Evolutionary conservation across 495 filamentous ascomycete genomes (phyloP).

Genomic region (Xylaria bambusicola): DNA sequence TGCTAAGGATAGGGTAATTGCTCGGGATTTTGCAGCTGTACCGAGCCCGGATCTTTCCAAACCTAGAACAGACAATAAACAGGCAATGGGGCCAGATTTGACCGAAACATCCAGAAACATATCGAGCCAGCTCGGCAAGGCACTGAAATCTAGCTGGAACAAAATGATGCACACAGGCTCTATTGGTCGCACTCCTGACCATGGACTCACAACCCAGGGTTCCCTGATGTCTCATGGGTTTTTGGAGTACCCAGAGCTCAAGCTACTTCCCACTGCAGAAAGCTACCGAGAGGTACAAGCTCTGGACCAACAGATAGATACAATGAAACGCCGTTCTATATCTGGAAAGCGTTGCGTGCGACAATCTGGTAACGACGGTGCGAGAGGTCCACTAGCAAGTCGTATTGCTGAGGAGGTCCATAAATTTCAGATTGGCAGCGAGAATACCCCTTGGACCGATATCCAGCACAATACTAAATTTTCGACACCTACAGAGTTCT

Average conservation of each 20-base stretch:
- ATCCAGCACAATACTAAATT: not conserved
- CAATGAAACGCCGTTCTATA: conserved; percentile 33
- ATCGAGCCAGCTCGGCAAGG: conserved; percentile 34
- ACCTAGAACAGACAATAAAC: conserved; percentile 16
- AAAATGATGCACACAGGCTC: conserved; percentile 30
- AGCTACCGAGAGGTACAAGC: conserved; percentile 35
- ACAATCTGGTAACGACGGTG: conserved; percentile 14
- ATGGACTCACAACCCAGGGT: conserved; percentile 17
- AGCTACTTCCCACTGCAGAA: conserved; percentile 33
- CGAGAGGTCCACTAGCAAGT: conserved; percentile 20
- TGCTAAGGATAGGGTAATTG: conserved; percentile 25
- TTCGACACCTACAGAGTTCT: not conserved
- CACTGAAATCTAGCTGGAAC: conserved; percentile 34
- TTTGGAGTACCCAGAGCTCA: conserved; percentile 41
- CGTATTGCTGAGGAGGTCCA: conserved; percentile 30
- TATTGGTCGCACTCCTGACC: conserved; percentile 11
- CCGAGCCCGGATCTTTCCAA: conserved; percentile 9
- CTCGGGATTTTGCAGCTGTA: conserved; percentile 23
- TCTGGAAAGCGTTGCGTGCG: conserved; percentile 10
- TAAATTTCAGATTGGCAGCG: conserved; percentile 23
- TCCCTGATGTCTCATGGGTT: conserved; percentile 14
- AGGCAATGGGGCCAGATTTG: conserved; percentile 15
- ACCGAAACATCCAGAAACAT: conserved; percentile 23
- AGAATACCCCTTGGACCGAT: conserved; percentile 11
- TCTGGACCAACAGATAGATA: conserved; percentile 36